phyloP scores from a whole-genome alignment of 257 asterid species.

The Solanum sparsipilum region DNA sequence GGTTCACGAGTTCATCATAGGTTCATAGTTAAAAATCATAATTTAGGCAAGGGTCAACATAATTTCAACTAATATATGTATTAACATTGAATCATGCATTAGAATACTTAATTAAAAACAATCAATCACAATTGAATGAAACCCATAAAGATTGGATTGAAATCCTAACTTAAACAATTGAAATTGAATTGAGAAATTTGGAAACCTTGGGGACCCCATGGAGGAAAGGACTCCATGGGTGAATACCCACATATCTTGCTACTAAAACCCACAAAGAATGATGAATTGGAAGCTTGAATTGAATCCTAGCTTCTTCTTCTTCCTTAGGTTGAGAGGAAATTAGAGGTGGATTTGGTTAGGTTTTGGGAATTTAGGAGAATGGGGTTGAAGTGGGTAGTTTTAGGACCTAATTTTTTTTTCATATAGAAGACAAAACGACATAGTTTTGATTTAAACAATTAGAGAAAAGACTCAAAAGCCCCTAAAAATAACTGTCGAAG shows the following conservation, averaged over 20 bases:
- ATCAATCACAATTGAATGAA: neutral
- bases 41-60: neutral
- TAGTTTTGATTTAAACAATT: neutral
- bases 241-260: neutral
- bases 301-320: neutral
- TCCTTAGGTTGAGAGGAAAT: neutral
- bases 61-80: neutral
- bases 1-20: neutral
- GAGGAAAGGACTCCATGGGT: neutral
- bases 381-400: neutral
- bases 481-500: neutral
- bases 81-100: neutral
- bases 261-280: neutral
- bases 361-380: neutral
- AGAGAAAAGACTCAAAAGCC: neutral
- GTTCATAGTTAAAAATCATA: neutral
- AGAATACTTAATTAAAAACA: too few species aligned
- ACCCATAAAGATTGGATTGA: neutral
- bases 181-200: neutral
- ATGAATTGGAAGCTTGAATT: neutral
- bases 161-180: neutral
- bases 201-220: neutral
- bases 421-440: neutral
- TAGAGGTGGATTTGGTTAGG: neutral
- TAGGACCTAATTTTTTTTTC: too few species aligned